phyloP scores from a whole-genome alignment of 176 grass and related monocot species.

The Alloteropsis semialata region DNA sequence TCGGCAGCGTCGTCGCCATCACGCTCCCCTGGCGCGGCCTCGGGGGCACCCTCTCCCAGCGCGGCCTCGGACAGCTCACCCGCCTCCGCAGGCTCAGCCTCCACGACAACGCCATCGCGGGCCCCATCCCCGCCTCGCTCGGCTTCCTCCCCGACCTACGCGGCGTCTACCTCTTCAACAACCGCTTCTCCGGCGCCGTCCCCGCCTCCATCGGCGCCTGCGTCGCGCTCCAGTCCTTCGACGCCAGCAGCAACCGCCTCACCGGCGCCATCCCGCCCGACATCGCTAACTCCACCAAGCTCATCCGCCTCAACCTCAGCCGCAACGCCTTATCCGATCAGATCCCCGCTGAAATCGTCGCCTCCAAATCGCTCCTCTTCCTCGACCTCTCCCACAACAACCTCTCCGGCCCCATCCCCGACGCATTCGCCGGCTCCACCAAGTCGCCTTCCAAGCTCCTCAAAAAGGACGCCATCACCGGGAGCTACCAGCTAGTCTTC shows the following conservation, averaged over 20 bases:
- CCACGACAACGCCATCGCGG: constrained; percentile 57
- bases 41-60: constrained; percentile 36
- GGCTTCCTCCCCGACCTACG: constrained; percentile 50
- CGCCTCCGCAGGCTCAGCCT: constrained; percentile 53
- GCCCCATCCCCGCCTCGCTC: constrained; percentile 29
- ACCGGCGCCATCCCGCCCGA: constrained; percentile 36
- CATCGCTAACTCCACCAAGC: constrained; percentile 48
- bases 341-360: constrained; percentile 22
- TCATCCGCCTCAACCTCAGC: constrained; percentile 65
- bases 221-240: constrained; percentile 43
- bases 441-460: not conserved
- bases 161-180: constrained; percentile 78
- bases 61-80: constrained; percentile 43
- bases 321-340: constrained; percentile 40
- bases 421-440: not conserved
- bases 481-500: constrained; percentile 38
- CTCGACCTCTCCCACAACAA: constrained; percentile 52
- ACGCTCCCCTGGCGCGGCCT: constrained; percentile 55
- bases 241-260: constrained; percentile 57
- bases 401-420: constrained; percentile 39
- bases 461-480: constrained; percentile 44
- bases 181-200: constrained; percentile 56
- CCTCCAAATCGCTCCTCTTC: constrained; percentile 35
- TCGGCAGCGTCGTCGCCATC: constrained; percentile 57
- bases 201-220: constrained; percentile 47